Conservation (phyloP, 2,329 filamentous ascomycete species). For the Trichoderma oligosporum region DNA sequence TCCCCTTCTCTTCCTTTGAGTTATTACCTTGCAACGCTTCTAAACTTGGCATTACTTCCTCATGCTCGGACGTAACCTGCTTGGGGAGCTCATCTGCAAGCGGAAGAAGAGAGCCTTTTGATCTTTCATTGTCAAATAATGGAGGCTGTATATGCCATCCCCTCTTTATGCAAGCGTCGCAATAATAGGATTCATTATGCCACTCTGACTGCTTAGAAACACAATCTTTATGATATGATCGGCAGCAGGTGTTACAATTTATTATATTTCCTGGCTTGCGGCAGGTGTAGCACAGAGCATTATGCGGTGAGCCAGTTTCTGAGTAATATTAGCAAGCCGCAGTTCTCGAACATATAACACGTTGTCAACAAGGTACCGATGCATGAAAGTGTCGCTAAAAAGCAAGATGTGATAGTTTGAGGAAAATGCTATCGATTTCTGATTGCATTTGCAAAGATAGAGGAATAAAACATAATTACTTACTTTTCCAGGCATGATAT, state of each 20-base stretch:
- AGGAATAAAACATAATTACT: neutral
- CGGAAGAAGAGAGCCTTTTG: neutral
- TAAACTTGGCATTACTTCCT: neutral
- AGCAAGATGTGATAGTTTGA: too few species aligned
- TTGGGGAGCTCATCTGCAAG: neutral
- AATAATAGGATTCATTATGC: neutral
- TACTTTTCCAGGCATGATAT: constrained; percentile 4
- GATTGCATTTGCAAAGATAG: neutral
- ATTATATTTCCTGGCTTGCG: constrained; percentile 7
- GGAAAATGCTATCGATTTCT: neutral
- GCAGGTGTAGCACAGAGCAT: neutral
- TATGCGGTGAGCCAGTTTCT: constrained; percentile 11
- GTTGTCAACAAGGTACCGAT: too few species aligned
- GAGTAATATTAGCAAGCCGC: neutral
- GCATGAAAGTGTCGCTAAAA: too few species aligned
- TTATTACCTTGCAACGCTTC: neutral
- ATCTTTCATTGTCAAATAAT: neutral
- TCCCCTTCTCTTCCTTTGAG: neutral
- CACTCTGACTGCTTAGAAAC: neutral
- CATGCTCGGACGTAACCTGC: neutral
- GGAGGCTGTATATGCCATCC: neutral
- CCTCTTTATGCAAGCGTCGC: neutral
- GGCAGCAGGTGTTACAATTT: neutral
- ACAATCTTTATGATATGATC: constrained; percentile 1
- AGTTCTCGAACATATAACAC: too few species aligned